Evolutionary conservation across 805 yeast species (phyloP), one percentile per base, ranked within the genome.

Genomic region (Candida montana): DNA sequence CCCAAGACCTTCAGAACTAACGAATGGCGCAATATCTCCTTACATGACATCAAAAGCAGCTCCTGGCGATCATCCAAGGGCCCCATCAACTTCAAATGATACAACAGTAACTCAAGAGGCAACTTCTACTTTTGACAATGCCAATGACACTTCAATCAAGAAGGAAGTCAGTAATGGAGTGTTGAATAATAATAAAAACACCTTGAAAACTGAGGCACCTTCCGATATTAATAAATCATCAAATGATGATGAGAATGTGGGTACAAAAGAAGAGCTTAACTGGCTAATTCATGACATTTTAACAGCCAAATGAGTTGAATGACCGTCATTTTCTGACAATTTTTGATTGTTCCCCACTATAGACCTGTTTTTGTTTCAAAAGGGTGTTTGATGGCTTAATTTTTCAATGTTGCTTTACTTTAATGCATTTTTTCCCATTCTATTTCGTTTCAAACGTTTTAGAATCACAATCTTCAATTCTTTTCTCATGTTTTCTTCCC

Each of bases 281-380:
- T 78, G 87, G 85, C 64, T 83, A 40, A 69, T 84, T 29, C 81
- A 78, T 60, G 90, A 82, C 51, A 71, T 83, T 39, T 53, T 49
- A 40, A 45, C 33, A 37, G 42, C 47, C 16, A 49, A 49, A 37
- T 51, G 39, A 42, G 13, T 8, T 17, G 5, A 9, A 18, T 31
- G 9, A 26, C n/a, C n/a, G 13, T 5, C 9, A 6, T 10, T 9
- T 12, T 6, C n/a, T 21, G 18, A 18, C 9, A 7, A 6, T 21
- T 21, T 21, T 6, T 9, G 24, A 21, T 21, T 21, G n/a, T n/a
- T n/a, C n/a, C n/a, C n/a, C n/a, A n/a, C n/a, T n/a, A n/a, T n/a
- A n/a, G n/a, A n/a, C n/a, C n/a, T n/a, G 24, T 6, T 21, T 9
- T 21, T 21, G 24, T 21, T 21, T 21, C 9, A 21, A 21, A 21